phyloP scores from a whole-genome alignment of 805 yeast genomes.

The Millerozyma acaciae region DNA sequence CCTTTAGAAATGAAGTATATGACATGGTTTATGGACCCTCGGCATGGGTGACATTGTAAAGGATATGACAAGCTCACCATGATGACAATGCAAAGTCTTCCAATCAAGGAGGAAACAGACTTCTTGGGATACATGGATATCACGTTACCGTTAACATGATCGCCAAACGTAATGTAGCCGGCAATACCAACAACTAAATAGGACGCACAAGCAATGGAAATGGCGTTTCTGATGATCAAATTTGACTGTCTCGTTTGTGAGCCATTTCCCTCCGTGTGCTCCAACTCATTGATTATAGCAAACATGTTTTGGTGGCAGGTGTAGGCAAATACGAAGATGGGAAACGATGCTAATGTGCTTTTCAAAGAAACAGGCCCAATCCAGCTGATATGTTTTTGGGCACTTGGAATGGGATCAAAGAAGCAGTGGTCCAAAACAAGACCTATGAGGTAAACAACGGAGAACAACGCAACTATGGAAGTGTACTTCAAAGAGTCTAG shows the following conservation, averaged over 20 bases:
- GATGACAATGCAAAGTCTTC: constrained; percentile 58
- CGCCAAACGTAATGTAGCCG: constrained; percentile 77
- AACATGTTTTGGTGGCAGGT: constrained; percentile 82
- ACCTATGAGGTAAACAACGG: constrained; percentile 59
- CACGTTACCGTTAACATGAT: constrained; percentile 60
- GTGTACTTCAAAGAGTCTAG: constrained; percentile 70
- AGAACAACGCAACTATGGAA: constrained; percentile 62
- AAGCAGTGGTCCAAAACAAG: constrained; percentile 52
- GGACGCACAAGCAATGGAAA: constrained; percentile 50
- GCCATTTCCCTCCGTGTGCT: constrained; percentile 31
- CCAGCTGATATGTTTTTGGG: constrained; percentile 16
- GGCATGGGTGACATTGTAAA: constrained; percentile 75
- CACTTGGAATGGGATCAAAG: constrained; percentile 18
- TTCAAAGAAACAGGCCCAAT: constrained; percentile 40
- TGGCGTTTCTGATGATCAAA: constrained; percentile 51
- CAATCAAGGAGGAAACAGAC: constrained; percentile 46
- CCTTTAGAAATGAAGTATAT: constrained; percentile 43
- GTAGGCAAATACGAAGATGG: constrained; percentile 73
- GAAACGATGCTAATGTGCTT: constrained; percentile 56
- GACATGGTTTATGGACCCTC: constrained; percentile 70
- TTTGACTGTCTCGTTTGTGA: constrained; percentile 44
- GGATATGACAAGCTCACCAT: constrained; percentile 80
- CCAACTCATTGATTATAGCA: constrained; percentile 67
- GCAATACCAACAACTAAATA: constrained; percentile 61
- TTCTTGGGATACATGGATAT: constrained; percentile 61